Conservation (phyloP, 345 rosid species). For the Cardamine chenopodiifolia region DNA sequence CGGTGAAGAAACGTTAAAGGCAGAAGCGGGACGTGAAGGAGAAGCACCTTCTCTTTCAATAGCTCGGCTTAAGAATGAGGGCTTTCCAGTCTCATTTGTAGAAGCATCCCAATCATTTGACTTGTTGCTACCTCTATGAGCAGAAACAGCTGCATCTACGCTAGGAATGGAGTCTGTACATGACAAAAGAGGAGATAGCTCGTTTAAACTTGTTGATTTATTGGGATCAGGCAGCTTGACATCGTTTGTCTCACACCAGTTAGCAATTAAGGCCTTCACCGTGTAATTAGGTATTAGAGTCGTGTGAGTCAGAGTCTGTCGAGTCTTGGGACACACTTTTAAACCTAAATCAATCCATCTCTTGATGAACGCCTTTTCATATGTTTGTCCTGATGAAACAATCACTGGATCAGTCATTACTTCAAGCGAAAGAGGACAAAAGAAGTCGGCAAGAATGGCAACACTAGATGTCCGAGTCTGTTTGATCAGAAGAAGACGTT, state of each 20-base stretch:
- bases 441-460: conserved; percentile 93
- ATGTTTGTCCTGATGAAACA: conserved; percentile 94
- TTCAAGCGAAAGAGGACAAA: conserved; percentile 94
- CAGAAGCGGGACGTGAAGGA: conserved; percentile 64
- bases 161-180: conserved; percentile 54
- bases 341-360: conserved; percentile 94
- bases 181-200: conserved; percentile 57
- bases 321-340: conserved; percentile 94
- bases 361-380: conserved; percentile 85
- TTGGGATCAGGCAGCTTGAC: conserved; percentile 83
- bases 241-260: conserved; percentile 91
- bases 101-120: conserved; percentile 53
- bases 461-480: conserved; percentile 78
- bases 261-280: conserved; percentile 88
- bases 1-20: conserved; percentile 59
- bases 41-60: conserved; percentile 53
- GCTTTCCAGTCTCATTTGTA: conserved; percentile 49
- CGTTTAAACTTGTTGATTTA: conserved; percentile 58
- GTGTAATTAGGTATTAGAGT: conserved; percentile 94
- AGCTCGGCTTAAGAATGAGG: conserved; percentile 47
- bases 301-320: conserved; percentile 72
- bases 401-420: conserved; percentile 98
- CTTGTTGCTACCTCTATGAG: conserved; percentile 46
- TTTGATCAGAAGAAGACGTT: conserved; percentile 67
- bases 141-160: conserved; percentile 41